Evolutionary conservation across 192 early-diverging fungal genomes (phyloP), one percentile per base, ranked within the genome.

Genomic region (Entomortierella beljakovae): DNA sequence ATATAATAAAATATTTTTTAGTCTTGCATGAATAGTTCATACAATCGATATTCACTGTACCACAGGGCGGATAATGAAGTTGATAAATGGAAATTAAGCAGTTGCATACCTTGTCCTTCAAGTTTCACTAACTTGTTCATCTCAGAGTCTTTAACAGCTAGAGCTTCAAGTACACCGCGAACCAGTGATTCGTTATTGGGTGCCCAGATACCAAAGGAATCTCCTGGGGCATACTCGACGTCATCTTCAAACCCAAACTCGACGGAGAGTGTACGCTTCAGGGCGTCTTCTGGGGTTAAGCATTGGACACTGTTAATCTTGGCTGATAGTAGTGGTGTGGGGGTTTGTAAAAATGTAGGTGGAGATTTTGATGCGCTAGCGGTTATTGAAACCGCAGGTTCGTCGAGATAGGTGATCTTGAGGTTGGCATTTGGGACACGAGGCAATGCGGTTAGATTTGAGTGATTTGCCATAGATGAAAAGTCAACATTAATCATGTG

Each of bases 171-270:
- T 2, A 96, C 58, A 1, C 87, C 92, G 0, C 85, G 62, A 0
- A 98, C 95, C 50, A 95, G 68, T 0, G 68, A 66, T 35, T 91
- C 87, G 40, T 92, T 84, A 73, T 97, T 96, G n/a, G 96, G 94
- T 1, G 93, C 95, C 49, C 88, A 66, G n/a, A 98, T 80, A 43
- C 93, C 96, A 84, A 99, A 92, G 5, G 95, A 86, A 76, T 96
- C 95, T 20, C 95, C 95, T 22, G 94, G 90, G 6, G 80, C 49
- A 64, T 88, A 93, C 2, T 82, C 67, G 66, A 89, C 63, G 42
- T 73, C 63, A 18, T 80, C 85, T 11, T 86, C 64, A 57, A 89
- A 72, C 28, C 83, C 86, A 34, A 92, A 66, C 46, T 92, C 91
- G 0, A 91, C 28, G 9, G 84, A 70, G 20, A 93, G 66, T 3